Conservation (phyloP, 139 green algal genomes). For the Coelastrella sp. region DNA sequence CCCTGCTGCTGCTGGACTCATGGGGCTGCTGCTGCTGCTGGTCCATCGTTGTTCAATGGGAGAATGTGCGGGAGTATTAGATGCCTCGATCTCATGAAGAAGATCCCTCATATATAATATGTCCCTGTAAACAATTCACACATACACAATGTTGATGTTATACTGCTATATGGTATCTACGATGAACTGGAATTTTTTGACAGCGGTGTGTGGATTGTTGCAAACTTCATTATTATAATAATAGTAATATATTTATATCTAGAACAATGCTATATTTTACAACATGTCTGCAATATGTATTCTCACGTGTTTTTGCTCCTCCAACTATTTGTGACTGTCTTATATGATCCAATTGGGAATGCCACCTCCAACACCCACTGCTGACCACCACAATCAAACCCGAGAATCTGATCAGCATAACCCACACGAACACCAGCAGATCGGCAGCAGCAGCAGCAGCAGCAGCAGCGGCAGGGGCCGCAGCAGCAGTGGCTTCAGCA, state of each 20-base stretch:
- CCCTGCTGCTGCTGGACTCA: constrained; percentile 79
- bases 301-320: constrained; percentile 34
- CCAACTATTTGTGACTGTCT: constrained; percentile 13
- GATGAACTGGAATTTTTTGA: too few species aligned
- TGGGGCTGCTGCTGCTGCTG: constrained; percentile 60
- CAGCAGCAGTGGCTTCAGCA: too few species aligned
- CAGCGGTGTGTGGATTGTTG: too few species aligned
- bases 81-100: constrained; percentile 78
- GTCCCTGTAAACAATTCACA: constrained; percentile 51
- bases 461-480: too few species aligned
- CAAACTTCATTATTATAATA: too few species aligned
- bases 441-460: constrained; percentile 5
- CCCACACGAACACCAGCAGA: constrained; percentile 46
- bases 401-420: constrained; percentile 81
- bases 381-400: constrained; percentile 98
- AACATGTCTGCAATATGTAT: too few species aligned
- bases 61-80: constrained; percentile 80
- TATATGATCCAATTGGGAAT: constrained; percentile 56
- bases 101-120: constrained; percentile 87
- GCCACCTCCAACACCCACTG: constrained; percentile 97
- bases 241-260: too few species aligned
- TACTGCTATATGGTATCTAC: too few species aligned
- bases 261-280: too few species aligned
- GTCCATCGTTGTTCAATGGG: constrained; percentile 99
- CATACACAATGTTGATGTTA: neutral